Conservation (phyloP, 768 basidiomycete species). For the Naganishia vishniacii region DNA sequence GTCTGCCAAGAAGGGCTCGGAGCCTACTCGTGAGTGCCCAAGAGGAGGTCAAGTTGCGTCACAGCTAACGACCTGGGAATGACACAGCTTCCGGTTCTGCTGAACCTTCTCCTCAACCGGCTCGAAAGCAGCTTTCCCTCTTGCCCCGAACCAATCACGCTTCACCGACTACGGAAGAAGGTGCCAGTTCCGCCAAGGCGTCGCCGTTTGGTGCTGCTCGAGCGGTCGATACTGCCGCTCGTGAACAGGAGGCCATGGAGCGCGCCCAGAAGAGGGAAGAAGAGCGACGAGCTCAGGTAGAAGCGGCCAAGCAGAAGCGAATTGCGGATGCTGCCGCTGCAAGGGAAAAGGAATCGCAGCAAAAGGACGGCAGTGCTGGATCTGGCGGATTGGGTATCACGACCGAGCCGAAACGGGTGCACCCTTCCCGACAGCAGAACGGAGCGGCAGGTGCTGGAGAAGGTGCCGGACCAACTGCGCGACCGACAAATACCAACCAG, state of each 20-base stretch:
- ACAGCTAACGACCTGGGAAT: not conserved
- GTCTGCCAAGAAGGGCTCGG: slow-evolving; percentile 32
- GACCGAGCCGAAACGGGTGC: slow-evolving; percentile 24
- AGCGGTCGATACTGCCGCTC: slow-evolving; percentile 74
- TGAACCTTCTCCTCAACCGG: slow-evolving; percentile 60
- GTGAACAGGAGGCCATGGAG: slow-evolving; percentile 53
- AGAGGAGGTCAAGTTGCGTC: no score
- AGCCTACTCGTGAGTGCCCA: slow-evolving; percentile 28
- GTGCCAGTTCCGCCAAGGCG: slow-evolving; percentile 54
- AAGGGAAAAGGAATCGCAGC: slow-evolving; percentile 15
- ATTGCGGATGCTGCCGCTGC: slow-evolving; percentile 22
- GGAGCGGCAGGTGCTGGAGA: not conserved
- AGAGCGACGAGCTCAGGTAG: slow-evolving; percentile 42
- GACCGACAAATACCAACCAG: slow-evolving; percentile 16
- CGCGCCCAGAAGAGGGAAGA: slow-evolving; percentile 39
- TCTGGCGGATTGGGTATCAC: slow-evolving; percentile 5
- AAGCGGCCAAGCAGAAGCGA: slow-evolving; percentile 33
- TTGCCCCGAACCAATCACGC: slow-evolving; percentile 59
- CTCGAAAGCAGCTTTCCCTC: slow-evolving; percentile 34
- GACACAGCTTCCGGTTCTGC: slow-evolving; percentile 56
- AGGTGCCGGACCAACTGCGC: not conserved
- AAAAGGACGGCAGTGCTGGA: not conserved
- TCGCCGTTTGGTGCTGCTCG: slow-evolving; percentile 88
- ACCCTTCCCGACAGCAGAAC: slow-evolving; percentile 24
- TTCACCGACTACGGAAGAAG: slow-evolving; percentile 56